phyloP scores from a whole-genome alignment of 1,284 basidiomycete species.

The Ustilago xerochloae region DNA sequence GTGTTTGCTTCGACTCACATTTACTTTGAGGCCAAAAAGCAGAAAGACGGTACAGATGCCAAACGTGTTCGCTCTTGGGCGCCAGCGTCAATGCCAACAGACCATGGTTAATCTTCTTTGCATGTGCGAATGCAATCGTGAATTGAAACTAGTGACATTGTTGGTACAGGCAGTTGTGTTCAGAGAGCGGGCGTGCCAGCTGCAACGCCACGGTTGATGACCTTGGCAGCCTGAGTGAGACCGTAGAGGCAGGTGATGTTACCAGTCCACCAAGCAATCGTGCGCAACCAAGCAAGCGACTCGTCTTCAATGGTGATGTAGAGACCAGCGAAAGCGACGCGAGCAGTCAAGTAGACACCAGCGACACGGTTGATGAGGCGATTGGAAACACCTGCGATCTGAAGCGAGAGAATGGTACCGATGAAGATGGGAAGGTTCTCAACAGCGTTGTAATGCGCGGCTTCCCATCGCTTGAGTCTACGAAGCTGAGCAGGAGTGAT shows the following conservation, averaged over 20 bases:
- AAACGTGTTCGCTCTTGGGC: too few species aligned
- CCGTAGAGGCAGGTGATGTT: conserved; percentile 49
- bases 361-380: conserved; percentile 44
- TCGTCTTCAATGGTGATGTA: conserved; percentile 35
- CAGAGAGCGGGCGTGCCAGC: conserved; percentile 33
- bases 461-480: conserved; percentile 49
- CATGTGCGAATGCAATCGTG: too few species aligned
- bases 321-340: conserved; percentile 31
- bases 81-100: too few species aligned
- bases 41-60: too few species aligned
- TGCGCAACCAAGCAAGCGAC: conserved; percentile 20
- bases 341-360: conserved; percentile 32
- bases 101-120: too few species aligned
- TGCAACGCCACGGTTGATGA: conserved; percentile 38
- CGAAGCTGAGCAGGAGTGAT: conserved; percentile 35
- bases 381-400: conserved; percentile 43
- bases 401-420: conserved; percentile 47
- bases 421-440: conserved; percentile 47
- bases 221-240: conserved; percentile 42
- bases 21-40: too few species aligned
- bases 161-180: too few species aligned
- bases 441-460: conserved; percentile 51
- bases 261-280: conserved; percentile 42
- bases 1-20: too few species aligned
- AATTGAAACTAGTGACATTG: too few species aligned